A percentile compares a stretch with the other conserved stretches of the same genome.
Evolutionary conservation across 2,329 filamentous ascomycete species (phyloP).

Genomic region (Pyricularia sp.): DNA sequence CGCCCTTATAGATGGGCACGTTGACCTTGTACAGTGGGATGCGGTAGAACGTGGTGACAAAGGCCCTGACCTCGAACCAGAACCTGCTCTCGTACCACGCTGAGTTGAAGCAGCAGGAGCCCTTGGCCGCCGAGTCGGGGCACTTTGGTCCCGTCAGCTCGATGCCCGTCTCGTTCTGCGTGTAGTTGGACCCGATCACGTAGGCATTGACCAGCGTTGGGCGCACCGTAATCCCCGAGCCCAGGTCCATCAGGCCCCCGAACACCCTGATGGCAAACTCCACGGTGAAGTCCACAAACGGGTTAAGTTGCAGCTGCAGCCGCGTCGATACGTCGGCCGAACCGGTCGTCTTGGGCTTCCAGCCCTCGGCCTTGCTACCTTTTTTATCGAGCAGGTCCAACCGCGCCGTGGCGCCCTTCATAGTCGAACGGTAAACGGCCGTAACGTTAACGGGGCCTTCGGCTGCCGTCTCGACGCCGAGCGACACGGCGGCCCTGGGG

Average conservation of each 20-base stretch:
- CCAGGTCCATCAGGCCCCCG: neutral
- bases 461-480: neutral
- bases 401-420: neutral
- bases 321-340: neutral
- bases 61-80: neutral
- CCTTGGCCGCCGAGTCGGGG: neutral
- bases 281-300: neutral
- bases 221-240: neutral
- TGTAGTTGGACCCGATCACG: neutral
- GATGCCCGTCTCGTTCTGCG: neutral
- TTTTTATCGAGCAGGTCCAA: neutral
- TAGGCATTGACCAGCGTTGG: neutral
- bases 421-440: neutral
- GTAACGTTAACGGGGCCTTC: neutral
- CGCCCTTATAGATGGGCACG: neutral
- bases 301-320: neutral
- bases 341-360: neutral
- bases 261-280: neutral
- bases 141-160: neutral
- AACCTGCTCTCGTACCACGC: constrained; percentile 2
- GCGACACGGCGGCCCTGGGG: neutral
- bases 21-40: neutral
- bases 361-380: neutral
- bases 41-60: neutral
- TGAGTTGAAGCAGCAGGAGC: neutral